Evolutionary conservation across 2,329 filamentous ascomycete genomes (phyloP), one percentile per base, ranked within the genome.

Genomic region (Aspergillus hortae): DNA sequence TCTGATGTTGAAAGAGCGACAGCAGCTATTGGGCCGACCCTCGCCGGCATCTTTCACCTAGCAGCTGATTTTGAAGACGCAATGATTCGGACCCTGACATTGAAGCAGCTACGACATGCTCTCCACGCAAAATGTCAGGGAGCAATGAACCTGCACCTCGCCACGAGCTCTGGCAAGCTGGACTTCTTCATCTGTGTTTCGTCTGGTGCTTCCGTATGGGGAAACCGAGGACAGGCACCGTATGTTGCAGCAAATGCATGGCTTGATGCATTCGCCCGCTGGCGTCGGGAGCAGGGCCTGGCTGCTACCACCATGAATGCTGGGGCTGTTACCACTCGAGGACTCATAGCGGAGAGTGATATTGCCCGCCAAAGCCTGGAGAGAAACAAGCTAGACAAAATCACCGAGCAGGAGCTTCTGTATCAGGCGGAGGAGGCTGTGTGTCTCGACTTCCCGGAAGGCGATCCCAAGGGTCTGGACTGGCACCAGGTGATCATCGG

Each of bases 361-460:
- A 25, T 36, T 33, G n/a, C 44, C 6, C 25, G 38, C 19, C 32
- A 51, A 7, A 42, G 45, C 19, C 54, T 51, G 10, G 44, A 56
- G 30, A 23, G 43, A 17, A 32, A 45, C 17, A 35, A 44, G 2
- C 19, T 41, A 3, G 33, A 30, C 9, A 25, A 44, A 4, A 23
- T 38, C 15, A 38, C 35, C 7, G 35, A 38, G 12, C 35, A 38
- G 35, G 35, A 38, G 35, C 35, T 38, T 12, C 4, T 38, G 14
- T 38, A 38, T 12, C 35, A n/a, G 14, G 15, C 35, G 14, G 35
- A 38, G 35, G 35, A 38, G 35, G 35, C 35, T n/a, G 35, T 38
- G 14, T 11, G 15, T 38, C 14, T 38, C 6, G 14, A 38, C 14
- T 38, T 38, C 35, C 35, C 35, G 2, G 15, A 38, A 5, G 35